Evolutionary conservation across 2,329 filamentous ascomycete genomes (phyloP).

Genomic region (Cladobotryum mycophilum): DNA sequence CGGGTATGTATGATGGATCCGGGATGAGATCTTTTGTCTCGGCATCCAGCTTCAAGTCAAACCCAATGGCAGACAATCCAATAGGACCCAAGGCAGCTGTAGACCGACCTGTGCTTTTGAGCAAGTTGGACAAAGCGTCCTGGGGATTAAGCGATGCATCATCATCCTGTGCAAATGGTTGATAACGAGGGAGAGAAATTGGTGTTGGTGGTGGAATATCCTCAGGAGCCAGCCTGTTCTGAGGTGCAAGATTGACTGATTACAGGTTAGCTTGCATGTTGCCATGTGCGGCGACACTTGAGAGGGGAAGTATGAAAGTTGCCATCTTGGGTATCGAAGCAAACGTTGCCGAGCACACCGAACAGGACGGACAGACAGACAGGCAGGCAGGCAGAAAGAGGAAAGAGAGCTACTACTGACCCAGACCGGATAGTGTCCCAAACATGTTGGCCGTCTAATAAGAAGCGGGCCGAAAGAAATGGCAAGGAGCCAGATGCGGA

Average conservation of each 20-base stretch:
- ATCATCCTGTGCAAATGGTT: conserved; percentile 31
- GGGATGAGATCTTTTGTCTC: conserved; percentile 46
- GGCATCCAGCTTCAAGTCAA: conserved; percentile 48
- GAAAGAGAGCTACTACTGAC: conserved; percentile 4
- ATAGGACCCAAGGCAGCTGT: conserved; percentile 28
- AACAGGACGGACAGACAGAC: background rate
- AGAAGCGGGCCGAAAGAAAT: background rate
- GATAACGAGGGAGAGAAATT: conserved; percentile 43
- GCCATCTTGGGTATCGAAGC: too few species aligned
- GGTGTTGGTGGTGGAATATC: conserved; percentile 53
- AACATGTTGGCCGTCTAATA: conserved; percentile 5
- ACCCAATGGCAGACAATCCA: conserved; percentile 52
- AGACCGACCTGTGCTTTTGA: conserved; percentile 50
- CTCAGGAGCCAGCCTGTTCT: conserved; percentile 35
- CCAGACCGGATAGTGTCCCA: conserved; percentile 7
- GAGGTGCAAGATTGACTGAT: conserved; percentile 18
- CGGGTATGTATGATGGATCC: conserved; percentile 45
- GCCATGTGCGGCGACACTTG: background rate
- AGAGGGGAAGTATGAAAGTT: background rate
- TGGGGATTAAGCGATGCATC: conserved; percentile 20
- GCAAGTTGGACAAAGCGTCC: conserved; percentile 40
- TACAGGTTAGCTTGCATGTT: background rate
- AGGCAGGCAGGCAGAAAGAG: background rate
- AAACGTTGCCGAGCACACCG: background rate
- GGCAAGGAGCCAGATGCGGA: too few species aligned